phyloP scores from a whole-genome alignment of 331 rosid genomes.

The Malus hybrid region DNA sequence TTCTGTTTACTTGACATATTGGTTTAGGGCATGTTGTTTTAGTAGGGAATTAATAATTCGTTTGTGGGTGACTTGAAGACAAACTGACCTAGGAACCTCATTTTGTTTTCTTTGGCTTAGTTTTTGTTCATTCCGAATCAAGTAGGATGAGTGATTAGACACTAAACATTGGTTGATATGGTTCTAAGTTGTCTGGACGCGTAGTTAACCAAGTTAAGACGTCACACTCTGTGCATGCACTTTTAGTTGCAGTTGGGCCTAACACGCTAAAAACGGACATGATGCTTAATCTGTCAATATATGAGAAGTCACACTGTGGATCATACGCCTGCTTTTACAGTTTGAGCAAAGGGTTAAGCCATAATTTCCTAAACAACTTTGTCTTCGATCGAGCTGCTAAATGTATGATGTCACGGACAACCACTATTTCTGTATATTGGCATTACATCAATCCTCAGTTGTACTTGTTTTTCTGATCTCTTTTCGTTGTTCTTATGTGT shows the following conservation, averaged over 20 bases:
- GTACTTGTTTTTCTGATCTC: not conserved
- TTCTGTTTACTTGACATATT: not conserved
- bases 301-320: not conserved
- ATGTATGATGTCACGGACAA: not conserved
- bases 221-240: not conserved
- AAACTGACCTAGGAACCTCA: not conserved
- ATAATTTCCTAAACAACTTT: not conserved
- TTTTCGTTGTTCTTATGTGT: not conserved
- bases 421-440: not conserved
- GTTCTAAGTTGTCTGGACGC: not conserved
- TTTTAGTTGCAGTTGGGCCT: not conserved
- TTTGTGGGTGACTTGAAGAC: not conserved
- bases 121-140: not conserved
- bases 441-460: not conserved
- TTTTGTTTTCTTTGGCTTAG: not conserved
- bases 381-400: not conserved
- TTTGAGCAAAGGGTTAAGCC: not conserved
- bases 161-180: not conserved
- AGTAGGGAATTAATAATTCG: not conserved
- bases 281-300: not conserved
- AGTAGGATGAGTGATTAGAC: not conserved
- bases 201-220: not conserved
- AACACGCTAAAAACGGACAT: not conserved
- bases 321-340: not conserved
- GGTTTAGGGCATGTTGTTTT: not conserved